phyloP scores from a whole-genome alignment of 768 basidiomycete species.

The Russula sp. region DNA sequence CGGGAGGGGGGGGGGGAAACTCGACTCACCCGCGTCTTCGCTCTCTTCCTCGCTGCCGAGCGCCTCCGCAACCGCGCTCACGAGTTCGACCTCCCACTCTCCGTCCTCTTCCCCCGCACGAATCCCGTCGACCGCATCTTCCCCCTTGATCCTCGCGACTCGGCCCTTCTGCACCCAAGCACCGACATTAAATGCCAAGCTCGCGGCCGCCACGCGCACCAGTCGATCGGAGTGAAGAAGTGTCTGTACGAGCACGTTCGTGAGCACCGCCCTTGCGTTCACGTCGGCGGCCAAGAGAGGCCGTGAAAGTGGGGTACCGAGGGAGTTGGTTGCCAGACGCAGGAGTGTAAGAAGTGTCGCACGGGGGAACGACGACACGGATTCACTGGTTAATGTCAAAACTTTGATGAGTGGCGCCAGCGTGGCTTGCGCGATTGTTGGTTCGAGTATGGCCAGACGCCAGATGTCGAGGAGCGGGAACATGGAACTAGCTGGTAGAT shows the following conservation, averaged over 20 bases:
- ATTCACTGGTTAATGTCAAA: slow-evolving; percentile 26
- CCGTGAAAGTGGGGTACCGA: slow-evolving; percentile 40
- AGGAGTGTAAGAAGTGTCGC: slow-evolving; percentile 60
- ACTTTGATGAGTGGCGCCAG: slow-evolving; percentile 41
- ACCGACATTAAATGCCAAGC: slow-evolving; percentile 70
- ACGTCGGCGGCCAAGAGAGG: slow-evolving; percentile 34
- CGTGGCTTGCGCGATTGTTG: slow-evolving; percentile 31
- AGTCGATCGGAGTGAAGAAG: slow-evolving; percentile 59
- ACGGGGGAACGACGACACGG: slow-evolving; percentile 25
- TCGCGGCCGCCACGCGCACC: slow-evolving; percentile 75
- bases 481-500: slow-evolving; percentile 46
- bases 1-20: slow-evolving; percentile 1
- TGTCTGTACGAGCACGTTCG: slow-evolving; percentile 52
- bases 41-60: slow-evolving; percentile 59
- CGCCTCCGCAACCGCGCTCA: slow-evolving; percentile 78
- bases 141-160: slow-evolving; percentile 36
- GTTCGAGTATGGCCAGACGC: slow-evolving; percentile 68
- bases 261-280: slow-evolving; percentile 34
- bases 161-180: slow-evolving; percentile 57
- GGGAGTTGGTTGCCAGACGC: slow-evolving; percentile 62
- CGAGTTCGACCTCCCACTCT: slow-evolving; percentile 83
- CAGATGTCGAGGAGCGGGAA: slow-evolving; percentile 84
- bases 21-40: slow-evolving; percentile 70
- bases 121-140: slow-evolving; percentile 24
- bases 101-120: slow-evolving; percentile 47